Percentiles rank a stretch among this genome's conserved stretches.
These are phyloP conservation scores for Kluyveromyces aestuarii DNA, from an alignment of 805 yeast genomes.

Conservation along the genomic window DNA sequence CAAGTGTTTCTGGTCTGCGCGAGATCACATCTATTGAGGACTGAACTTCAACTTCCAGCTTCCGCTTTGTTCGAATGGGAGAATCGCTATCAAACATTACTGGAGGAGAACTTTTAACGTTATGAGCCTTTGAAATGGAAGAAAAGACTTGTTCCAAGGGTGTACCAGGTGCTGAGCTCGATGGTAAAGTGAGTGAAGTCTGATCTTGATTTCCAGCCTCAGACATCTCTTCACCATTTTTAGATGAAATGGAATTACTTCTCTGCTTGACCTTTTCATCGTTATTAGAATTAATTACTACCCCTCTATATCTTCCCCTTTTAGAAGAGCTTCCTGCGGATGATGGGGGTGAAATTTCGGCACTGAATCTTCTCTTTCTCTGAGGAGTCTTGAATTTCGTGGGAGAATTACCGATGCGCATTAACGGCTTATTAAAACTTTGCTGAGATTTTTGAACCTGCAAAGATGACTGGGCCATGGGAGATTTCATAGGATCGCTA, in stretches of 20 bases:
- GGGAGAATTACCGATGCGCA: constrained; percentile 22
- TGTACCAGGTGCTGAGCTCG: constrained; percentile 10
- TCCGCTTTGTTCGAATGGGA: constrained; percentile 1
- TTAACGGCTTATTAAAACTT: constrained; percentile 24
- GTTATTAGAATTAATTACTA: constrained; percentile 5
- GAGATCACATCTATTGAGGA: not conserved
- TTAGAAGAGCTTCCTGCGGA: constrained; percentile 8
- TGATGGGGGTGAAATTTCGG: constrained; percentile 2
- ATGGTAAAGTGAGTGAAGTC: not conserved
- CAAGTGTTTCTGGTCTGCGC: not conserved
- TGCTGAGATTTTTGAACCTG: constrained; percentile 24
- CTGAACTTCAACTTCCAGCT: not conserved
- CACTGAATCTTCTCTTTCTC: constrained; percentile 10
- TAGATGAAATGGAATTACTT: not conserved
- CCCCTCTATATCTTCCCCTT: constrained; percentile 23
- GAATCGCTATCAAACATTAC: constrained; percentile 3
- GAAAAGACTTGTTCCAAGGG: constrained; percentile 16
- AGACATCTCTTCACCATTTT: constrained; percentile 6
- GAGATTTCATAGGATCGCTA: constrained; percentile 27
- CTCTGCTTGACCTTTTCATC: not conserved
- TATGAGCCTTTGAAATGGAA: constrained; percentile 10
- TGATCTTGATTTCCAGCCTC: constrained; percentile 11
- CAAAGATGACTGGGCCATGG: constrained; percentile 30
- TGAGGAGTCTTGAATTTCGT: constrained; percentile 19
- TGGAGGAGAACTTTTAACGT: constrained; percentile 11